phyloP scores from a whole-genome alignment of 805 yeast species.

The Ascoidea asiatica region DNA sequence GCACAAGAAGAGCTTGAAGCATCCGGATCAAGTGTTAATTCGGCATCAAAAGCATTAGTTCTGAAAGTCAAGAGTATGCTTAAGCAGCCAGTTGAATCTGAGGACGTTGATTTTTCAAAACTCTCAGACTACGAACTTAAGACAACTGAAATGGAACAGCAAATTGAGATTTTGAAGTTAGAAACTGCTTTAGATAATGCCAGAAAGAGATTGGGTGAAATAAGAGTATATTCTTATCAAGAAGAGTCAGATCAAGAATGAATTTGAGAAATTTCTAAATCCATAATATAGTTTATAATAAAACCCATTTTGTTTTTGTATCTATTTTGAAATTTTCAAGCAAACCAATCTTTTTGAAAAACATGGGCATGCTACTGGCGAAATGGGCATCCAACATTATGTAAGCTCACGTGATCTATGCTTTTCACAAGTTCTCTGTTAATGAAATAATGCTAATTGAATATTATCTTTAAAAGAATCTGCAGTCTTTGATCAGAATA shows the following conservation, averaged over 20 bases:
- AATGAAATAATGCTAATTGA: too few species aligned
- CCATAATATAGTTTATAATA: too few species aligned
- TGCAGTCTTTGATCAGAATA: too few species aligned
- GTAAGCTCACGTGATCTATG: too few species aligned
- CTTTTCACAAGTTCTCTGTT: too few species aligned
- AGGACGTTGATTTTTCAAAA: slow-evolving; percentile 49
- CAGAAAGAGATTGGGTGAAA: slow-evolving; percentile 72
- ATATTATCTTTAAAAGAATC: too few species aligned
- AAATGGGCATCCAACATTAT: too few species aligned
- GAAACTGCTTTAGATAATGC: slow-evolving; percentile 64
- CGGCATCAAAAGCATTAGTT: slow-evolving; percentile 68
- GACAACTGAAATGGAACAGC: slow-evolving; percentile 85
- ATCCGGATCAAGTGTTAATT: slow-evolving; percentile 54
- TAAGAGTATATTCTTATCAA: slow-evolving; percentile 64
- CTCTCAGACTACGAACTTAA: slow-evolving; percentile 69
- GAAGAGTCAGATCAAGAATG: slow-evolving; percentile 47
- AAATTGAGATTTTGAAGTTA: slow-evolving; percentile 73
- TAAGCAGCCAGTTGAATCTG: slow-evolving; percentile 19
- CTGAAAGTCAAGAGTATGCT: slow-evolving; percentile 52
- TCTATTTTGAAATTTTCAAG: too few species aligned
- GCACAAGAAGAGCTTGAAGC: slow-evolving; percentile 62
- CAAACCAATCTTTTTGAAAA: too few species aligned
- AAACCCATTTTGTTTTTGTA: too few species aligned
- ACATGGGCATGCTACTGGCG: too few species aligned
- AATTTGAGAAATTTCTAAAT: too few species aligned